Evolutionary conservation across 352 stramenopile species (phyloP), one percentile per base, ranked within the genome.

Genomic region (Phytophthora melonis): DNA sequence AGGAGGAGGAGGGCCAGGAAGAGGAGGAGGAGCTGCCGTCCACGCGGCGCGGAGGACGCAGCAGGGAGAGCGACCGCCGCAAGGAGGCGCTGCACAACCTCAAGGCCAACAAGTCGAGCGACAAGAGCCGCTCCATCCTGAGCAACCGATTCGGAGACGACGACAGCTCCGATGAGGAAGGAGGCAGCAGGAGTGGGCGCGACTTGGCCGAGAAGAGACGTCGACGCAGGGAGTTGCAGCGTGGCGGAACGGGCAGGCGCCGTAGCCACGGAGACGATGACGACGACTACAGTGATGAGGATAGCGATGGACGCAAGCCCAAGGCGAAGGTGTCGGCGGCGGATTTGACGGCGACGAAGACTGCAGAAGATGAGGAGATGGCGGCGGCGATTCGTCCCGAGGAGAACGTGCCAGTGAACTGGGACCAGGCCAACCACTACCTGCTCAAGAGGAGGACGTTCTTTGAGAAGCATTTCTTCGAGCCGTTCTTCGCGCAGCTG

Each of bases 391-490:
- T 81, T 64, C 58, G 81, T 39, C 81, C 83, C 0, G 83, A 95
- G 36, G 85, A 93, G 58, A 91, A 90, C 57, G 81, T 93, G 10
- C 86, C 87, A 0, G 79, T 93, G 58, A 93, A 73, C 52, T 93
- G 86, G 88, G 79, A 86, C 66, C 86, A 93, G 63, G 88, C 88
- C 39, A 93, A 93, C 64, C 75, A 90, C 70, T 96, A 94, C 68
- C 74, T 96, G 60, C 78, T 94, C 5, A 87, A 88, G 68, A 84
- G 88, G 56, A 78, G 89, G 30, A 67, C 73, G 25, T 96, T 92
- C 57, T 95, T 96, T 59, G 89, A 96, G 45, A 94, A 96, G 68
- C 71, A 95, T 68, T 96, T 90, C 56, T 96, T 94, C 64, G 89
- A 96, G 79, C 89, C 89, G 8, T 96, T 82, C 67, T 96, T 96